These are phyloP conservation scores for Leccinellum rugosiceps DNA, from an alignment of 768 basidiomycete species.

Conservation along the genomic window DNA sequence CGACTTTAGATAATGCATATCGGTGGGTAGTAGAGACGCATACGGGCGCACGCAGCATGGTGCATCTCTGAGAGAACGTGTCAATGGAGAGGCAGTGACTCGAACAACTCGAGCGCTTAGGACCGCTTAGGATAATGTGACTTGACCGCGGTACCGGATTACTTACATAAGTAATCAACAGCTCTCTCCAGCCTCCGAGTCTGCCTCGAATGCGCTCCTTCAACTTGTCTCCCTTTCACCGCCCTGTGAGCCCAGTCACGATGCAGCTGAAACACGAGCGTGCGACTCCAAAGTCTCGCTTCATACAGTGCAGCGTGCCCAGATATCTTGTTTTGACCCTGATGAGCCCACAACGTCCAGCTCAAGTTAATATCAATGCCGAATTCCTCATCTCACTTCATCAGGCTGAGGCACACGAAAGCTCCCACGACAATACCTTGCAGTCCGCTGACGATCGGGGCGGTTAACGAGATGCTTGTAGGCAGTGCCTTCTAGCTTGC, in stretches of 20 bases:
- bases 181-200: no score
- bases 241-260: no score
- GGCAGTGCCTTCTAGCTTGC: neutral
- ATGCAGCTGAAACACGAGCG: neutral
- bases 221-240: no score
- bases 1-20: neutral
- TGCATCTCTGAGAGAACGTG: slow-evolving; percentile 38
- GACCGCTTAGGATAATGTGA: no score
- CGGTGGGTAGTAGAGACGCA: slow-evolving; percentile 4
- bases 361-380: neutral
- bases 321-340: neutral
- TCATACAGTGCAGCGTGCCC: no score
- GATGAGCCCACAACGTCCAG: neutral
- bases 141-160: neutral
- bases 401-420: neutral
- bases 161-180: neutral
- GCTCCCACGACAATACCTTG: neutral
- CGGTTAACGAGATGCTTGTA: neutral
- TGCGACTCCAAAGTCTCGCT: neutral
- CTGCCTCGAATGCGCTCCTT: no score
- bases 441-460: neutral
- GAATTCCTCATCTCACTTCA: neutral
- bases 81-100: neutral
- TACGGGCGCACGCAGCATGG: slow-evolving; percentile 46
- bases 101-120: slow-evolving; percentile 5